Conservation (phyloP, 2,329 filamentous ascomycete species). For the Fusarium odoratissimum region DNA sequence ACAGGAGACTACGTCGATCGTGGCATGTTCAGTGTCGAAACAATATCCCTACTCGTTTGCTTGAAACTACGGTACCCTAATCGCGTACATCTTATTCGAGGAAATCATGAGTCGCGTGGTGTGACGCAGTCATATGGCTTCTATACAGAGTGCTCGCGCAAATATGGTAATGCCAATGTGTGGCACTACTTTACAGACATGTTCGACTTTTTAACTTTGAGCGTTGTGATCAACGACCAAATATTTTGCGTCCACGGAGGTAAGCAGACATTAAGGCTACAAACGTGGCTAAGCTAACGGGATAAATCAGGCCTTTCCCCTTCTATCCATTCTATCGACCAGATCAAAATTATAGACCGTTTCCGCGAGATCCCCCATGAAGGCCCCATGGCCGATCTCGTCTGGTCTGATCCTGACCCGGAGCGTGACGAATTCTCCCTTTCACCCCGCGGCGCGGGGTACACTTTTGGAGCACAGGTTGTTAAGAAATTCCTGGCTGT, state of each 20-base stretch:
- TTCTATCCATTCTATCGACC: conserved; percentile 97
- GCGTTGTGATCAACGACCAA: conserved; percentile 97
- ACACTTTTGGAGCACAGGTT: conserved; percentile 97
- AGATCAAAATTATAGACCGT: conserved; percentile 99
- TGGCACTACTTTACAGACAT: conserved; percentile 99
- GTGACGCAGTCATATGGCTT: conserved; percentile 99
- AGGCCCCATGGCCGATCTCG: conserved; percentile 98
- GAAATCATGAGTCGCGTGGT: conserved; percentile 97
- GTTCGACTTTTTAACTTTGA: conserved; percentile 98
- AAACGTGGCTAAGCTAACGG: conserved; percentile 7
- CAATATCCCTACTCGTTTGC: conserved; percentile 96
- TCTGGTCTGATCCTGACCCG: conserved; percentile 98
- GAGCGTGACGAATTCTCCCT: conserved; percentile 97
- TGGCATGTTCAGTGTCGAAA: conserved; percentile 98
- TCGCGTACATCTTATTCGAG: conserved; percentile 94
- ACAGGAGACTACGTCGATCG: conserved; percentile 97
- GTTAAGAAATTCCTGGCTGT: conserved; percentile 98
- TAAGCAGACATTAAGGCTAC: conserved; percentile 42
- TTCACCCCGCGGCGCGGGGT: conserved; percentile 91
- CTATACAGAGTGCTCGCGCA: conserved; percentile 97
- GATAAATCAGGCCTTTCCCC: conserved; percentile 74
- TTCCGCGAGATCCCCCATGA: conserved; percentile 99
- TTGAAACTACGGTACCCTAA: conserved; percentile 96
- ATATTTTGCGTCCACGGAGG: conserved; percentile 99
- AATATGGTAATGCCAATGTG: conserved; percentile 98